phyloP scores from a whole-genome alignment of 2,329 filamentous ascomycete species.

The Cordyceps tenuipes region DNA sequence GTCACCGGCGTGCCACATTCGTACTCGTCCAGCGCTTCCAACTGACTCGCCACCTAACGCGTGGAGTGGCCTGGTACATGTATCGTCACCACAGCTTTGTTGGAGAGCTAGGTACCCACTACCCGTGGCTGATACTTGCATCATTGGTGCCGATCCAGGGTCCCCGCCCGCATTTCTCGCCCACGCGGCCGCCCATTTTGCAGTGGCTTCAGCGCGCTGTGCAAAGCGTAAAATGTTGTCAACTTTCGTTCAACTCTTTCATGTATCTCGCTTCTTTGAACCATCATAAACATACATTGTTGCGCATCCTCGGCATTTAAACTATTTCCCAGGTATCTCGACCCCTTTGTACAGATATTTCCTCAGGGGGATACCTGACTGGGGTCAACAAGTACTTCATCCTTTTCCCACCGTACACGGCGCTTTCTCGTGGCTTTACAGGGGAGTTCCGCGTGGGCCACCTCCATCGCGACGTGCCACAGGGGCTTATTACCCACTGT shows the following conservation, averaged over 20 bases:
- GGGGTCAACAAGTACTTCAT: background rate
- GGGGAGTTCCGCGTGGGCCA: background rate
- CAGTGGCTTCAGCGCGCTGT: too few species aligned
- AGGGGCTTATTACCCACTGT: background rate
- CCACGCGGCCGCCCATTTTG: background rate
- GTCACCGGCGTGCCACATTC: background rate
- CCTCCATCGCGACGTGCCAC: background rate
- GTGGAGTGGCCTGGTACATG: slow-evolving; percentile 4
- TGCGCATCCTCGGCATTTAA: too few species aligned
- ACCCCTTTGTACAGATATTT: too few species aligned
- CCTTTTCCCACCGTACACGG: background rate
- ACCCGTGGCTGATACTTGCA: background rate
- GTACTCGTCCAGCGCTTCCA: background rate
- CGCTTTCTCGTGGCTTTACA: background rate
- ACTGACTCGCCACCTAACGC: slow-evolving; percentile 2
- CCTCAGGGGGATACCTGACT: background rate
- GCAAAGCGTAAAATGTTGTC: too few species aligned
- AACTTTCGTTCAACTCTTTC: too few species aligned
- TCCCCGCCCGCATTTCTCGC: background rate
- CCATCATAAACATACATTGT: too few species aligned
- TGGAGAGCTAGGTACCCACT: background rate
- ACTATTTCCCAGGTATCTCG: too few species aligned
- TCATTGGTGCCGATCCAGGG: slow-evolving; percentile 1
- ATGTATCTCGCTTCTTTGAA: too few species aligned
- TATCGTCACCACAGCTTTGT: background rate